Evolutionary conservation across 2,329 filamentous ascomycete genomes (phyloP), one percentile per base, ranked within the genome.

Genomic region (Paracoccidioides lutzii): DNA sequence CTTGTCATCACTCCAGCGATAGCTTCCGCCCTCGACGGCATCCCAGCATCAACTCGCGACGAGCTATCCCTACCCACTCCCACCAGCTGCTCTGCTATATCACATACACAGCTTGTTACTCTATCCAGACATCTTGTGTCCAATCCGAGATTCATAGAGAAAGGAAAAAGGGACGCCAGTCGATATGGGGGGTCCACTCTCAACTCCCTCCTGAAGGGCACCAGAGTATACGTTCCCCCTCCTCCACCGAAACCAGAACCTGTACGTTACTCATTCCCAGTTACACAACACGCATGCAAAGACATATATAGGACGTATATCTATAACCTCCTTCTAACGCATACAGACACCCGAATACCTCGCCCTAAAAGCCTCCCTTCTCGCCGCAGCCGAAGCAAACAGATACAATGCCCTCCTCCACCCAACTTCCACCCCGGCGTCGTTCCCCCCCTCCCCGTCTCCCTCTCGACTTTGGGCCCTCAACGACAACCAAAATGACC

Each of bases 301-400:
- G n/a, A 51, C 30, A 38, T 40, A n/a, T n/a, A 22, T 50, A 30
- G 22, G 22, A 22, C 22, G 22, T n/a, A 12, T 15, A 32, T 52
- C n/a, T 5, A 5, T 32, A n/a, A 28, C 50, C 32, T 28, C 50
- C 49, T 15, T 41, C n/a, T 37, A 50, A n/a, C n/a, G 33, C n/a
- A 6, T 10, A 15, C 66, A 94, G 82, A 85, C 85, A 0, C 75
- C 83, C 6, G 86, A 95, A 72, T 97, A 91, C 74, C 87, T 88
- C 69, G 85, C 84, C 5, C 76, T 95, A 1, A 97, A 97, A 89
- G 83, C 83, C 30, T 83, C 85, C 14, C 81, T 98, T 22, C 88
- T 89, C 59, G 82, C 80, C 58, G 84, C 93, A 64, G 86, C 91
- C 73, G 90, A 97, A 75, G 80, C 83, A 61, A 82, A 85, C 59